Base-by-base conservation (phyloP, 495 filamentous ascomycete species). In the Eremomyces bilateralis region DNA sequence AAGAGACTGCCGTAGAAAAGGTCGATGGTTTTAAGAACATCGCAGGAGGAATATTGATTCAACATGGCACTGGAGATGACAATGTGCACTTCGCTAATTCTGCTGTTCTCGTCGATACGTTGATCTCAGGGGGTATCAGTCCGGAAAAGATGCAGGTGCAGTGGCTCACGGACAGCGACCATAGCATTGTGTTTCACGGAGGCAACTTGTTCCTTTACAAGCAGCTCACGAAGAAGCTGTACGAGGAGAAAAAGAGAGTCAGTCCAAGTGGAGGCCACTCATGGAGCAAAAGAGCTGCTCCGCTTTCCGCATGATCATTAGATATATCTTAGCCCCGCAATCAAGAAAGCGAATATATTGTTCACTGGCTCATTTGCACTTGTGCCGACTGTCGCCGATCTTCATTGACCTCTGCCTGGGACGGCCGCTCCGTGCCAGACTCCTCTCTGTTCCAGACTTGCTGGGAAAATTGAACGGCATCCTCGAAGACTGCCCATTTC, bases 21-120 rank as follows among this genome's bases (percentile, higher is more conserved):
- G 39, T 51, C 0, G 49, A 50, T 0, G 67, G 67, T 5, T 72
- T 71, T 46, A 59, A 61, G 49, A 58, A 56, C 18, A 49, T 67
- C 35, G 48, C 53, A 0, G 67, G 67, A 1, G 58, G 59, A 5
- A 59, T 69, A 35, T 27, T 64, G 3, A 49, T 72, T 17, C 57
- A 63, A 42, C 67, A 72, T 37, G 67, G 65, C 4, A 62, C 62
- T 0, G 65, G 63, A 1, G 67, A 71, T 35, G 67, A 70, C 42
- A 72, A 72, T 31, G 67, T 71, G 10, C 65, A 72, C 38, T 70
- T 67, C 35, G 65, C 71, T 48, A 60, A 72, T 36, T 44, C 54
- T 3, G 65, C 65, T 0, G 65, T 52, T 13, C 42, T 71, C 15
- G 48, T 62, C 0, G 67, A 72, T 42, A 42, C 62, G 3, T 44